A percentile compares a stretch with the other conserved stretches of the same genome.
phyloP scores from a whole-genome alignment of 805 yeast species.

The Sporopachydermia quercuum region DNA sequence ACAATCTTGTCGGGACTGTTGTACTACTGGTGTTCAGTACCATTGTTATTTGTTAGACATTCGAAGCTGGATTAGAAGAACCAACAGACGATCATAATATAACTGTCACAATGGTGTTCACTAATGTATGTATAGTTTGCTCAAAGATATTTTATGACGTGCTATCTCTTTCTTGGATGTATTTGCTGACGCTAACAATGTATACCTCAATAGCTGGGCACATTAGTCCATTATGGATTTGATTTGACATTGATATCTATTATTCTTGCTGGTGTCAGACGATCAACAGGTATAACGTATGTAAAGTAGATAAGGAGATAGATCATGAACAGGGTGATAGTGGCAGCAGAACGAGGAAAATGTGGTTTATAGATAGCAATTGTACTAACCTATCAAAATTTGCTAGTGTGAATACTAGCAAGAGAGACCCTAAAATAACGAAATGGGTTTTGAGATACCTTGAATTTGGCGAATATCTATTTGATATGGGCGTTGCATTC shows the following conservation, averaged over 20 bases:
- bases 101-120: no score
- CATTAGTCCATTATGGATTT: slow-evolving; percentile 52
- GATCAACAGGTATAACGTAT: slow-evolving; percentile 59
- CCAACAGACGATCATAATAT: no score
- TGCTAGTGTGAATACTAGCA: slow-evolving; percentile 28
- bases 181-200: no score
- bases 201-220: slow-evolving; percentile 51
- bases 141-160: no score
- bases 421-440: slow-evolving; percentile 31
- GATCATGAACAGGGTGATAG: neutral
- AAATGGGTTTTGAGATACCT: slow-evolving; percentile 38
- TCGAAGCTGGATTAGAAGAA: no score
- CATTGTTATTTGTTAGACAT: no score
- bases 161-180: no score
- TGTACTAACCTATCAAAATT: slow-evolving; percentile 7
- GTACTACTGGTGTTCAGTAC: no score
- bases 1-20: no score
- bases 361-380: slow-evolving; percentile 2
- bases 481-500: slow-evolving; percentile 56
- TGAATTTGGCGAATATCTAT: slow-evolving; percentile 71
- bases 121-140: no score
- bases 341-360: neutral
- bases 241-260: slow-evolving; percentile 72
- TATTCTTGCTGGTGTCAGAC: slow-evolving; percentile 71
- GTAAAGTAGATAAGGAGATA: slow-evolving; percentile 8